A percentile compares a stretch with the other conserved stretches of the same genome.
phyloP scores from a whole-genome alignment of 352 stramenopile species.

The Globisporangium heterothallicum region DNA sequence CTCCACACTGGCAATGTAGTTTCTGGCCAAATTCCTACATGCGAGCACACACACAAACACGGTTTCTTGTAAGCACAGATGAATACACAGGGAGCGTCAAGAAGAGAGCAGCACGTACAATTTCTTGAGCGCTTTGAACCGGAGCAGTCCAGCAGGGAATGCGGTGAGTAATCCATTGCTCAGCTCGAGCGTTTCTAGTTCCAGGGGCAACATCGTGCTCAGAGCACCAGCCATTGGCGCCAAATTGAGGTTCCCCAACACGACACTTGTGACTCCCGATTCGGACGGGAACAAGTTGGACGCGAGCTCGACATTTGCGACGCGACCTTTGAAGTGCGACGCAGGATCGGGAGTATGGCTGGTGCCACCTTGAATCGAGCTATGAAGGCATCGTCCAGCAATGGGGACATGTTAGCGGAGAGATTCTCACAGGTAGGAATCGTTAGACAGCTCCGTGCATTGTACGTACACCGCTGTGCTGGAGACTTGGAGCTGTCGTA shows the following conservation, averaged over 20 bases:
- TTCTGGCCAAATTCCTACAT: too few species aligned
- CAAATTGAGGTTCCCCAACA: background rate
- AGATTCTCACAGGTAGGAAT: too few species aligned
- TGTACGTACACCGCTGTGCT: background rate
- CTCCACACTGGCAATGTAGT: too few species aligned
- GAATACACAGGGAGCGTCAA: background rate
- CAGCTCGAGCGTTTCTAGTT: background rate
- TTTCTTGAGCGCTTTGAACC: background rate
- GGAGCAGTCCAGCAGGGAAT: background rate
- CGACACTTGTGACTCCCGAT: background rate
- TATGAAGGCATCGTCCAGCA: too few species aligned
- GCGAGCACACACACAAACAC: background rate
- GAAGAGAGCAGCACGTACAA: background rate
- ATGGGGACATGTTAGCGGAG: too few species aligned
- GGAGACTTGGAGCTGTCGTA: background rate
- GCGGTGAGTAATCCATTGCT: background rate
- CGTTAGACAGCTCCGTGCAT: too few species aligned
- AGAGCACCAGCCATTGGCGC: background rate
- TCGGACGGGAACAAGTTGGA: background rate
- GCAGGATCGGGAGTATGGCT: background rate
- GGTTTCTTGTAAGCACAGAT: background rate
- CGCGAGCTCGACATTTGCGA: constrained; percentile 5
- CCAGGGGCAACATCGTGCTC: background rate
- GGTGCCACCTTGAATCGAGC: background rate
- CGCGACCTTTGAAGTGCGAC: background rate